Evolutionary conservation across 805 yeast species (phyloP).

Genomic region (Myxozyma vanderwaltii): DNA sequence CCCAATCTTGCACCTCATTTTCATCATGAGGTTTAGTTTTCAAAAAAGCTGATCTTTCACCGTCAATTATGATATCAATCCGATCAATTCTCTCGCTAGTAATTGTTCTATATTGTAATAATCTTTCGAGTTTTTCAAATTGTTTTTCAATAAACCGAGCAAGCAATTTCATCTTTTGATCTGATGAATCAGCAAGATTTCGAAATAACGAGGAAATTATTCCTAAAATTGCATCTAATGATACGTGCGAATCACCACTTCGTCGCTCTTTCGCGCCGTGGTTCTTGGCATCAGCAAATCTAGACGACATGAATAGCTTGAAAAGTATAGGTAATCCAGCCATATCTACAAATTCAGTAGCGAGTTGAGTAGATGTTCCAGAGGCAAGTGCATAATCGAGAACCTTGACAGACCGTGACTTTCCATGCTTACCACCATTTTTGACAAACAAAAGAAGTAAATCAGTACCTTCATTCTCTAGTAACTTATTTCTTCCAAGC

Average conservation of each 20-base stretch:
- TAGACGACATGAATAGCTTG: conserved; percentile 27
- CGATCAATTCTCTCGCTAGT: conserved; percentile 16
- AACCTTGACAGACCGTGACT: conserved; percentile 26
- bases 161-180: conserved; percentile 27
- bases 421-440: conserved; percentile 28
- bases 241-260: conserved; percentile 13
- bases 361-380: conserved; percentile 12
- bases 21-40: conserved; percentile 12
- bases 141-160: conserved; percentile 34
- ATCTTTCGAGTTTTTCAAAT: conserved; percentile 25
- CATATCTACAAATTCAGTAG: conserved; percentile 28
- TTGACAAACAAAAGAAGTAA: conserved; percentile 27
- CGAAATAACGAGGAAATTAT: conserved; percentile 33
- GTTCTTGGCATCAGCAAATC: conserved; percentile 18
- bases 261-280: conserved; percentile 18
- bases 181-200: conserved; percentile 29
- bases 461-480: conserved; percentile 35
- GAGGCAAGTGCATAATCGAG: conserved; percentile 33
- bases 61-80: conserved; percentile 5
- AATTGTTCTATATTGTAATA: conserved; percentile 14
- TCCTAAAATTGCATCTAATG: conserved; percentile 32
- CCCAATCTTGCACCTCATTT: conserved; percentile 21
- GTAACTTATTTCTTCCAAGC: conserved; percentile 26
- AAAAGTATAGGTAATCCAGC: conserved; percentile 31
- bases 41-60: conserved; percentile 20